phyloP scores from a whole-genome alignment of 1,139 yeast genomes.

The Saccharomycopsis hybrid region DNA sequence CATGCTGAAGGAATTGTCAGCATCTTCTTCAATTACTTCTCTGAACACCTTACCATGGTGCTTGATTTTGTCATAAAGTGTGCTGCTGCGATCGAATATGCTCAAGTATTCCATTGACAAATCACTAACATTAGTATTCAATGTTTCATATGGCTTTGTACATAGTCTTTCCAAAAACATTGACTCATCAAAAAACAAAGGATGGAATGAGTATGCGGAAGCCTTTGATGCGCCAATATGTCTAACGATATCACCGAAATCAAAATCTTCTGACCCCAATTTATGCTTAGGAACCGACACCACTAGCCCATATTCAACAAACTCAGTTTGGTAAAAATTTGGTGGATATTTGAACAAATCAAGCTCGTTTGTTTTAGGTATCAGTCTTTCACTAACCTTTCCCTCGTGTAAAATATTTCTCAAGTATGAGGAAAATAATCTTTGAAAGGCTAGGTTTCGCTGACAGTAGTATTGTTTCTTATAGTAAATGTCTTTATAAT shows the following conservation, averaged over 20 bases:
- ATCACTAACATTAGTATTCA: conserved; percentile 3
- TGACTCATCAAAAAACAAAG: conserved; percentile 16
- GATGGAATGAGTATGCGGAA: conserved; percentile 6
- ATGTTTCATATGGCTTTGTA: conserved; percentile 6
- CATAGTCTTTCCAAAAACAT: conserved; percentile 12
- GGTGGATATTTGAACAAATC: conserved; percentile 3
- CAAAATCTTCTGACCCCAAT: background rate
- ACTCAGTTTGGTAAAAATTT: background rate
- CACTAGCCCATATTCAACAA: conserved; percentile 13
- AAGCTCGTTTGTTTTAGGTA: too few relatives aligned
- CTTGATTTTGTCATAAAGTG: conserved; percentile 2
- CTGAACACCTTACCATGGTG: too few relatives aligned
- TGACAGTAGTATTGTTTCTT: conserved; percentile 7
- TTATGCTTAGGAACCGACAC: conserved; percentile 6
- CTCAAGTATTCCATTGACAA: conserved; percentile 10
- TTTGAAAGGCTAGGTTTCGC: conserved; percentile 13
- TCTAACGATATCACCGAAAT: conserved; percentile 4
- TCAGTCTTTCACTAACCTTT: too few relatives aligned
- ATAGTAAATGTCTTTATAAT: conserved; percentile 5
- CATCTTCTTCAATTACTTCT: background rate
- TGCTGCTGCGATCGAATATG: conserved; percentile 7
- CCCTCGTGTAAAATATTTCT: conserved; percentile 3
- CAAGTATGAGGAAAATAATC: conserved; percentile 13
- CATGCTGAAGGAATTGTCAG: background rate
- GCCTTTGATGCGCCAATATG: conserved; percentile 4